These are phyloP conservation scores for Diospyros lotus DNA, from an alignment of 148 eudicot species.

Conservation along the genomic window DNA sequence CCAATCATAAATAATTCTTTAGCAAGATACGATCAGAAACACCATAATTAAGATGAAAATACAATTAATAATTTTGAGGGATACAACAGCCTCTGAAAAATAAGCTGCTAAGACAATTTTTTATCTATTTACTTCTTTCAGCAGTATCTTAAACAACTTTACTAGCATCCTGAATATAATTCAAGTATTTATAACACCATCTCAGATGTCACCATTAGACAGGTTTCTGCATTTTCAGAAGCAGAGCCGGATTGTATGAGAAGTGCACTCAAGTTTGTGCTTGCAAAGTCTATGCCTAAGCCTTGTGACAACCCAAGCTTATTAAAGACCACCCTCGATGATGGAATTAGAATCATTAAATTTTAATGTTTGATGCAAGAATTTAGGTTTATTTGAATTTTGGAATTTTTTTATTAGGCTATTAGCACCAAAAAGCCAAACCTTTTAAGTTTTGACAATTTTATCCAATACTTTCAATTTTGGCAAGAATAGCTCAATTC, in stretches of 20 bases:
- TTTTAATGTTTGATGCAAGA: no score
- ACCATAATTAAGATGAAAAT: background rate
- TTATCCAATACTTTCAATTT: no score
- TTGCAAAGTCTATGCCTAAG: background rate
- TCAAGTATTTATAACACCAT: background rate
- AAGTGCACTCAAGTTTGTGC: constrained; percentile 1
- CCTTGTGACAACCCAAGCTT: background rate
- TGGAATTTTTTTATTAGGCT: no score
- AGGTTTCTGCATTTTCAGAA: background rate
- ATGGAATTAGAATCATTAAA: no score
- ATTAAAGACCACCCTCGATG: background rate
- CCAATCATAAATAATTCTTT: background rate
- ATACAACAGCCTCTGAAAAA: background rate
- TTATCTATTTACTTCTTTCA: background rate
- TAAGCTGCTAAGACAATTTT: background rate
- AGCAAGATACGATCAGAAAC: background rate
- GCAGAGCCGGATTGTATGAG: background rate
- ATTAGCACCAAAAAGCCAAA: no score
- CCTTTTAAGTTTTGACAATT: no score
- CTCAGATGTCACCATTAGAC: background rate
- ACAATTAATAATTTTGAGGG: background rate
- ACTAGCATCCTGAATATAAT: background rate
- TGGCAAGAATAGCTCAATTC: no score
- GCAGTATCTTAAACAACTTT: background rate
- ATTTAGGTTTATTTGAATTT: no score